Evolutionary conservation across 768 basidiomycete species (phyloP), one percentile per base, ranked within the genome.

Genomic region (Dacryopinax spathularia): DNA sequence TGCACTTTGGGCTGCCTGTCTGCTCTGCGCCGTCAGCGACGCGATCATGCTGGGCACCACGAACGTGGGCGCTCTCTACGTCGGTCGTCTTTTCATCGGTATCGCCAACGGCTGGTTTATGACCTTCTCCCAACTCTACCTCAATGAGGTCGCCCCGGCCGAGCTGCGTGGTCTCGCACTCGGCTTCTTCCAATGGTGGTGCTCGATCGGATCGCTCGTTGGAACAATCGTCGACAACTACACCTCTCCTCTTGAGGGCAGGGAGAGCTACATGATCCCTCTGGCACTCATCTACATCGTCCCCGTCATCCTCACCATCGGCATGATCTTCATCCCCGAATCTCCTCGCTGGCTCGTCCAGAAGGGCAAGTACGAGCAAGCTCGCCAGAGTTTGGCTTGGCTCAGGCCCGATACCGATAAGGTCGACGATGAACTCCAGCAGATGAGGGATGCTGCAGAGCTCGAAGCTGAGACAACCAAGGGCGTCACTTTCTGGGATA

Each of bases 381-480:
- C 74, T 2, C 67, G 69, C 31, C 44, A 64, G 25, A 60, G 65
- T 10, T 34, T 75, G 22, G 60, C 59, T 56, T 66, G 66, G 44
- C 62, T 66, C 4, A 61, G 69, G 16, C 65, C 69, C 48, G 63
- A 62, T 1, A 41, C 63, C 20, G 33, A 62, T 22, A 61, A 65
- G 7, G 68, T 68, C 22, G 72, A 76, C 33, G 69, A 71, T 36
- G 71, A 70, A 4, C 64, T 75, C 25, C 72, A 71, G 63, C 70
- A 73, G 64, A 74, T 74, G 63, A 62, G 67, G 36, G 73, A 75
- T 65, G 74, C 75, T 27, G 74, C 73, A 33, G 72, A 70, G 59
- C 37, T 75, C 29, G 76, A 77, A 65, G 68, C 69, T 62, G 64
- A 70, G 27, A 67, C 70, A 60, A 69, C 70, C 4, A 62, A 64